Evolutionary conservation across 768 basidiomycete species (phyloP).

Genomic region (Lactarius hengduanensis): DNA sequence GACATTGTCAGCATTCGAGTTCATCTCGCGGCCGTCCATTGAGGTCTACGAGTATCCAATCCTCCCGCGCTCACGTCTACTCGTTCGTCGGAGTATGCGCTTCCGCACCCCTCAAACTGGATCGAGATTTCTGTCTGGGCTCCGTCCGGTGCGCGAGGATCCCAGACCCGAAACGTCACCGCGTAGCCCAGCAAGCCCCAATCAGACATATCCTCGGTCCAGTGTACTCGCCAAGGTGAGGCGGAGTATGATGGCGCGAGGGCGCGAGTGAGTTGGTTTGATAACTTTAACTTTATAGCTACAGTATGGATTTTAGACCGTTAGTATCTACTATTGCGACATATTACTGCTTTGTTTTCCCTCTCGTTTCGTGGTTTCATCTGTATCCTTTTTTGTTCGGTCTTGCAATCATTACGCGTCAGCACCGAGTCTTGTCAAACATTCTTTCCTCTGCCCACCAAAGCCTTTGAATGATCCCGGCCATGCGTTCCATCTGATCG

Average conservation of each 20-base stretch:
- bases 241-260: constrained; percentile 10
- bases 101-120: not conserved
- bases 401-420: not conserved
- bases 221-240: constrained; percentile 19
- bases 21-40: constrained; percentile 25
- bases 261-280: constrained; percentile 4
- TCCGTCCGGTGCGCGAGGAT: constrained; percentile 10
- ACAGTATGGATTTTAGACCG: not conserved
- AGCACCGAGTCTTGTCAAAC: not conserved
- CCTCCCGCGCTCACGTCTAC: constrained; percentile 13
- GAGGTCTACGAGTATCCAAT: constrained; percentile 23
- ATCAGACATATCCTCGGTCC: constrained; percentile 2
- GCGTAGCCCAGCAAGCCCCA: not conserved
- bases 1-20: constrained; percentile 12
- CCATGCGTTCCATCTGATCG: too few relatives aligned
- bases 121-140: constrained; percentile 8
- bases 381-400: not conserved
- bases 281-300: constrained; percentile 1
- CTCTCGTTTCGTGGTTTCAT: not conserved
- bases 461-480: too few relatives aligned
- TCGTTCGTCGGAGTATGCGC: constrained; percentile 15
- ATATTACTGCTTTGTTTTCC: constrained; percentile 3
- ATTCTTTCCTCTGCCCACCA: too few relatives aligned
- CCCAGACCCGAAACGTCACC: not conserved
- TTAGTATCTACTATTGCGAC: constrained; percentile 11